Percentiles rank a stretch among this genome's conserved stretches.
Evolutionary conservation across 345 rosid genomes (phyloP).

Genomic region (Leavenworthia alabamica): DNA sequence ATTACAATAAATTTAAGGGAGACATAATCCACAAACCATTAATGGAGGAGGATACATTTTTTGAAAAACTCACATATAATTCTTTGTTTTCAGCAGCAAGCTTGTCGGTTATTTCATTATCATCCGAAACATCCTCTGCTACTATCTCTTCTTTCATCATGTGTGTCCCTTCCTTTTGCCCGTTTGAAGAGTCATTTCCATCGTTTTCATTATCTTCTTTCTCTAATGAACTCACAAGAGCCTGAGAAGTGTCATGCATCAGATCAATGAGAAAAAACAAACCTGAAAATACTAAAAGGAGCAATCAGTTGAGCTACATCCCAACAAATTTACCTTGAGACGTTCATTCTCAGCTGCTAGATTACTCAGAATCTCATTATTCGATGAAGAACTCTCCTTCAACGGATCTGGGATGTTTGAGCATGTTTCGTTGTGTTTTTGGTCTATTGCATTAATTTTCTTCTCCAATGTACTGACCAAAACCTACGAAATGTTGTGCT

Average conservation of each 20-base stretch:
- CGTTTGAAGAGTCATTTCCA: slow-evolving; percentile 38
- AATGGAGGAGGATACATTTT: not conserved
- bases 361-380: slow-evolving; percentile 49
- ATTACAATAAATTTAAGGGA: slow-evolving; percentile 5
- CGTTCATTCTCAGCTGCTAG: slow-evolving; percentile 80
- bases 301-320: not conserved
- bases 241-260: slow-evolving; percentile 34
- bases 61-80: slow-evolving; percentile 46
- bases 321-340: slow-evolving; percentile 49
- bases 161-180: slow-evolving; percentile 8
- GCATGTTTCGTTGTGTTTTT: slow-evolving; percentile 55
- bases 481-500: slow-evolving; percentile 32
- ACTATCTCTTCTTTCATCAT: slow-evolving; percentile 10
- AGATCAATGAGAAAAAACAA: slow-evolving; percentile 10
- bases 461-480: slow-evolving; percentile 65
- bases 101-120: slow-evolving; percentile 50
- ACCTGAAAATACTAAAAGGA: not conserved
- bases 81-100: slow-evolving; percentile 76
- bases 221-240: slow-evolving; percentile 62
- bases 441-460: slow-evolving; percentile 69
- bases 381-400: slow-evolving; percentile 38
- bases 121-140: slow-evolving; percentile 22
- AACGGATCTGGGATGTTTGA: slow-evolving; percentile 56
- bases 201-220: slow-evolving; percentile 55
- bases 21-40: slow-evolving; percentile 4